phyloP scores from a whole-genome alignment of 176 grass and related monocot species.

The bread wheat (Triticum aestivum) region IWGSC_CS_RefSeq_v2.1 NC_057801.1:778473364-778473863 shows the following conservation, averaged over 20 bases:
- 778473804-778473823: no score
- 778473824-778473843: no score
- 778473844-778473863: no score
- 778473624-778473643: no score
- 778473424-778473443: neutral
- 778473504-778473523: neutral
- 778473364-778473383: neutral
- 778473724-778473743: no score
- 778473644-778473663: constrained; percentile 4
- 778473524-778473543: neutral
- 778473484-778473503: constrained; percentile 2
- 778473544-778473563: neutral
- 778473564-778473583: constrained; percentile 12
- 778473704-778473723: no score
- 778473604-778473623: no score
- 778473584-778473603: constrained; percentile 32
- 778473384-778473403: neutral
- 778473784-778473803: no score
- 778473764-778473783: no score
- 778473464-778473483: neutral
- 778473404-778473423: neutral
- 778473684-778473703: no score
- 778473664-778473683: no score
- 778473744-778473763: no score
- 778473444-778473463: neutral